Percentiles rank a stretch among this genome's conserved stretches.
These are phyloP conservation scores for Solanum habrochaites DNA, from an alignment of 257 asterid species.

Conservation along the genomic window DNA sequence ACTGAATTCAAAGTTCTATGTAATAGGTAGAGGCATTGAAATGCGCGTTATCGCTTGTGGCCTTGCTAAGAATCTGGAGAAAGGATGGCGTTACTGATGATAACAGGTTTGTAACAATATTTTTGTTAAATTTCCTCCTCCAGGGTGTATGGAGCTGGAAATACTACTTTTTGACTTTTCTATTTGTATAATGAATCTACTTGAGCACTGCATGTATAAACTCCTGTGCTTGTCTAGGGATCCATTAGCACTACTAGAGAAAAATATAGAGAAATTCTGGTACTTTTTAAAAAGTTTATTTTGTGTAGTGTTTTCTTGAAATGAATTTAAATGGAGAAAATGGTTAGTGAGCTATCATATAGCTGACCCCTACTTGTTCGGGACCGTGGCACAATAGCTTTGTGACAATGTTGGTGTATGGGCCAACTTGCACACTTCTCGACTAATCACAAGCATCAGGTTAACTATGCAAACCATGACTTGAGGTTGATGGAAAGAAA, in stretches of 20 bases:
- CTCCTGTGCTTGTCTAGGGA: background rate
- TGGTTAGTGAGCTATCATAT: background rate
- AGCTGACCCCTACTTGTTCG: background rate
- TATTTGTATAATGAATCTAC: background rate
- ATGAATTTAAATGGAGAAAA: background rate
- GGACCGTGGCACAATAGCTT: background rate
- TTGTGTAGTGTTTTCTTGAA: background rate
- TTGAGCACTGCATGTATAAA: background rate
- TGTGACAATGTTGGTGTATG: background rate
- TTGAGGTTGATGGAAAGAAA: background rate
- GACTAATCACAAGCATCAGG: background rate
- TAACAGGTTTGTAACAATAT: slow-evolving; percentile 49
- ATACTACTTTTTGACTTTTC: background rate
- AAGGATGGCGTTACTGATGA: slow-evolving; percentile 85
- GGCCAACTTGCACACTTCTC: background rate
- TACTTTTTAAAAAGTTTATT: background rate
- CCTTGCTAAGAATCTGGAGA: slow-evolving; percentile 80
- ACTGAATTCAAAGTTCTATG: background rate
- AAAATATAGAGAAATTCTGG: background rate
- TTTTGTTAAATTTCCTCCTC: background rate
- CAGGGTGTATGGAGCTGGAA: background rate
- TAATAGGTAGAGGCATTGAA: slow-evolving; percentile 89
- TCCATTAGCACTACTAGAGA: background rate
- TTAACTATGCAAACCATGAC: background rate
- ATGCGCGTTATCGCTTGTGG: slow-evolving; percentile 82